Evolutionary conservation across 352 stramenopile genomes (phyloP), one percentile per base, ranked within the genome.

Genomic region (Salisapilia sapeloensis): DNA sequence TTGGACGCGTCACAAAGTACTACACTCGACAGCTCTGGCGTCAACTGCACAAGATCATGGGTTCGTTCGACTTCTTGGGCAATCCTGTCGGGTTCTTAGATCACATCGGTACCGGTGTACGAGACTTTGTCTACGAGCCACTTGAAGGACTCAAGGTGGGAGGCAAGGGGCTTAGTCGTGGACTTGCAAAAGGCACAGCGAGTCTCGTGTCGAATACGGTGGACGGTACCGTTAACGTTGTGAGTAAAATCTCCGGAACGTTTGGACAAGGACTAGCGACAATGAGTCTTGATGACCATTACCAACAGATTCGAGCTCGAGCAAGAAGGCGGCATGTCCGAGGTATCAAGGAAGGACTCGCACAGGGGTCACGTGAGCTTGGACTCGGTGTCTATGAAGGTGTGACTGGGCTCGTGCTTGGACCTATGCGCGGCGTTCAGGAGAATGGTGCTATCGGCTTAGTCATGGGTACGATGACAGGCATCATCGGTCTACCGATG

Each of bases 61-160:
- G 80, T 1, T 87, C 72, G 10, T 87, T 91, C 29, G 80, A 93
- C 47, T 86, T 92, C 19, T 42, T 93, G 11, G 80, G 78, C 25
- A 91, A 90, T 26, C 74, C 75, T 10, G 77, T 91, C 10, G 76
- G 76, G 0, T 82, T 93, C 33, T 49, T 98, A 31, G 81, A 93
- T 17, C 94, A 98, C 42, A 83, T 98, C 45, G 92, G 92, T 25
- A 96, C 81, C 16, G 92, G 90, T 29, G 86, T 98, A 24, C 66
- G 84, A 28, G 85, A 96, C 42, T 97, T 98, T 42, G 94, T 97
- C 29, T 97, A 97, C 46, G 92, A 97, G 46, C 90, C 92, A 12
- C 70, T 97, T 13, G 77, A 97, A 48, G 85, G 85, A 20, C 54
- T 95, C 11, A 90, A 93, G 28, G 72, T 84, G 16, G 77, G 77